Percentiles rank a stretch among this genome's conserved stretches.
Conservation (phyloP, 306 rosid genomes). For the Malus sylvestris region DNA sequence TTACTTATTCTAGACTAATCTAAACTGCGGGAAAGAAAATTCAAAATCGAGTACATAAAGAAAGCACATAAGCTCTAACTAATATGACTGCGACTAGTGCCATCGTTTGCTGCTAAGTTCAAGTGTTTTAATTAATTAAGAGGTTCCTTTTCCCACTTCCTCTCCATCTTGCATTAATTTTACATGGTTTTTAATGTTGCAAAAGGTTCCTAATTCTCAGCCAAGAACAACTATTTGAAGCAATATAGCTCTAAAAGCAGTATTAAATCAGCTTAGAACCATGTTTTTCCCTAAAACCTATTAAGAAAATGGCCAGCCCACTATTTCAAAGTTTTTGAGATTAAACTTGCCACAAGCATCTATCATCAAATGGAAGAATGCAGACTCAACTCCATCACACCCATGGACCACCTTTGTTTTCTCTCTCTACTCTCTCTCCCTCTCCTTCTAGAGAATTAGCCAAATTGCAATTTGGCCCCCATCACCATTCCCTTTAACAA, state of each 20-base stretch:
- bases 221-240: background rate
- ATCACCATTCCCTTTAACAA: slow-evolving; percentile 18
- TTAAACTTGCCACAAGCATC: slow-evolving; percentile 27
- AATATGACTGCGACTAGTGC: no score
- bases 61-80: no score
- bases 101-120: background rate
- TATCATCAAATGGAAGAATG: slow-evolving; percentile 15
- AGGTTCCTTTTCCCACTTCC: background rate
- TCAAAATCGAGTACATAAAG: no score
- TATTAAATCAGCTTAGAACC: background rate
- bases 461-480: background rate
- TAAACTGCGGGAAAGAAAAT: no score
- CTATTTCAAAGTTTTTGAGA: slow-evolving; percentile 28
- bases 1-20: no score
- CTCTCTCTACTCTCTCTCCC: background rate
- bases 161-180: background rate
- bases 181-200: slow-evolving; percentile 1
- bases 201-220: background rate
- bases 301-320: slow-evolving; percentile 13
- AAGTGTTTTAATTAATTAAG: background rate
- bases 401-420: slow-evolving; percentile 14
- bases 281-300: background rate
- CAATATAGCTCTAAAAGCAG: background rate
- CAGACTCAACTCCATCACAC: slow-evolving; percentile 18
- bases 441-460: background rate